These are phyloP conservation scores for Nepenthes alata DNA, from an alignment of 179 eudicot genomes.

Conservation along the genomic window DNA sequence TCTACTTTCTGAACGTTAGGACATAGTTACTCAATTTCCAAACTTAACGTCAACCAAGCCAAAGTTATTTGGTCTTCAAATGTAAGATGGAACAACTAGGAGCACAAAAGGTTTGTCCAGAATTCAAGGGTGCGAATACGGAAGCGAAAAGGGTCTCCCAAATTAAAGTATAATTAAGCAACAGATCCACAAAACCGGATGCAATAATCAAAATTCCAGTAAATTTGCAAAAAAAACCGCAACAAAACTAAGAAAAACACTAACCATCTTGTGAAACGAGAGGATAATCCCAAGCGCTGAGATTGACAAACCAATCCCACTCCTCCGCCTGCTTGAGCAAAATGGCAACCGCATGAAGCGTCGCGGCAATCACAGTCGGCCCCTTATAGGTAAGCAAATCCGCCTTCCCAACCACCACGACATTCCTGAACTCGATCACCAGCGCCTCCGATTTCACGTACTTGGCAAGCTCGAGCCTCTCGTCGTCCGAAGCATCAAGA, in stretches of 20 bases:
- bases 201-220: too few species aligned
- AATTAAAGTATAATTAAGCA: too few species aligned
- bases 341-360: conserved; percentile 58
- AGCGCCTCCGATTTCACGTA: conserved; percentile 29
- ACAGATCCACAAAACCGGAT: too few species aligned
- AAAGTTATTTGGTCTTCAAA: too few species aligned
- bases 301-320: conserved; percentile 97
- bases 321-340: conserved; percentile 35
- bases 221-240: not conserved
- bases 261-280: conserved; percentile 74
- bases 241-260: conserved; percentile 6
- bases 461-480: conserved; percentile 53
- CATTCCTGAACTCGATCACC: conserved; percentile 36
- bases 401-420: conserved; percentile 59
- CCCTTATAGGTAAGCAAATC: conserved; percentile 68
- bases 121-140: too few species aligned
- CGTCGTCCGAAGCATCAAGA: conserved; percentile 46
- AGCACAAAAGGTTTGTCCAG: too few species aligned
- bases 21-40: too few species aligned
- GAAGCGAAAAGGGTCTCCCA: too few species aligned
- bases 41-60: too few species aligned
- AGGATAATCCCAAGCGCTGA: conserved; percentile 83
- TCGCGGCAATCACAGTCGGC: conserved; percentile 52
- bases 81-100: too few species aligned
- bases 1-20: too few species aligned